Evolutionary conservation across 495 filamentous ascomycete species (phyloP), one percentile per base, ranked within the genome.

Genomic region (Xylaria palmicola): DNA sequence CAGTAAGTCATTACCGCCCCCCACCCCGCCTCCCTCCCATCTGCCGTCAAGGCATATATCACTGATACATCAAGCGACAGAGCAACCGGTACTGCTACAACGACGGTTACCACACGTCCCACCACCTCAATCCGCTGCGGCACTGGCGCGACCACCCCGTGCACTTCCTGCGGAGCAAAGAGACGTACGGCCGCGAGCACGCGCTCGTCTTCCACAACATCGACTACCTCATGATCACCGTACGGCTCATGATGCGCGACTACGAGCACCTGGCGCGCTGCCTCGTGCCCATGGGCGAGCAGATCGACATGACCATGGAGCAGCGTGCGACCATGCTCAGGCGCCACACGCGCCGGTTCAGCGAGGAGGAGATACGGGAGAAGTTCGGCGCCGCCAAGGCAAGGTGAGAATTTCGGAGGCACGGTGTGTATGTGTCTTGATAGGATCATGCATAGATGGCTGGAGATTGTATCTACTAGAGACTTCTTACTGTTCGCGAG

Each of bases 51-150:
- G 39, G 39, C 22, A n/a, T n/a, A n/a, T n/a, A n/a, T 65, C 10
- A 41, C 45, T 34, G 6, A 50, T 15, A 12, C 40, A 2, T 2
- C 19, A 37, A 12, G 62, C 82, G 13, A 10, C 34, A 72, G 87
- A 86, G 80, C 63, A 91, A 91, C 72, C 83, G 88, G 22, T 86
- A 84, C 75, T 90, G 85, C 65, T 91, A 83, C 77, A 91, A 91
- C 68, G 88, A 90, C 68, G 88, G 88, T 54, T 91, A 90, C 71
- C 88, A 91, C 70, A 90, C 88, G 36, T 88, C 88, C 8, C 88
- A 91, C 69, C 88, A 90, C 68, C 79, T 90, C 9, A 88, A 91
- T 71, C 87, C 88, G 4, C 82, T 77, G 26, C 82, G 88, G 2
- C 88, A 90, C 75, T 91, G 88, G 88, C 81, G 88, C 47, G 86